Conservation (phyloP, 2,329 filamentous ascomycete genomes). For the Lachnellula arida region DNA sequence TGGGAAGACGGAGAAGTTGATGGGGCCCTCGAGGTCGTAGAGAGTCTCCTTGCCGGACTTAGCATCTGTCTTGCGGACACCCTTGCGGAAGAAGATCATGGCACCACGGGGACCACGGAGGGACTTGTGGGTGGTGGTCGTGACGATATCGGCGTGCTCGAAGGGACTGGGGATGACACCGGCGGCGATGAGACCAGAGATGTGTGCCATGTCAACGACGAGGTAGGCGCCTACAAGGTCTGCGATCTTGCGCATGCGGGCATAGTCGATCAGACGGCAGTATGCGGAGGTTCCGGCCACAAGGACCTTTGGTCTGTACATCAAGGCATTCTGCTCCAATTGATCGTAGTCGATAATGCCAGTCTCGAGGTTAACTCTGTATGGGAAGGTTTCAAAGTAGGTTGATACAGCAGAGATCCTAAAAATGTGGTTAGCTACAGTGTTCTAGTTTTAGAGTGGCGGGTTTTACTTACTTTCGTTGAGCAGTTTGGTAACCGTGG, state of each 20-base stretch:
- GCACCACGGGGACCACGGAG: constrained; percentile 94
- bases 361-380: constrained; percentile 82
- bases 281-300: constrained; percentile 97
- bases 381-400: constrained; percentile 98
- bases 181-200: constrained; percentile 90
- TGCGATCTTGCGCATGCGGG: constrained; percentile 91
- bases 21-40: constrained; percentile 91
- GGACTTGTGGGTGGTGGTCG: constrained; percentile 98
- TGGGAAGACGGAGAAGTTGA: constrained; percentile 99
- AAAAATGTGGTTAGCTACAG: constrained; percentile 13
- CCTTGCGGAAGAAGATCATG: constrained; percentile 99
- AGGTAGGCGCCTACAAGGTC: constrained; percentile 93
- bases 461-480: constrained; percentile 65
- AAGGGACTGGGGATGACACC: constrained; percentile 94
- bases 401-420: constrained; percentile 95
- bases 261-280: constrained; percentile 96
- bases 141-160: constrained; percentile 89
- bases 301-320: constrained; percentile 94
- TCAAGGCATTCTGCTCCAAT: constrained; percentile 80
- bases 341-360: constrained; percentile 96
- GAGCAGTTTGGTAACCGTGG: constrained; percentile 95
- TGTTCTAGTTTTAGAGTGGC: not conserved
- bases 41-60: constrained; percentile 86
- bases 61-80: constrained; percentile 80
- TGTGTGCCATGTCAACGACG: constrained; percentile 97